Conservation (phyloP, 208 protist genomes). For the Trypanosoma congolense region DNA sequence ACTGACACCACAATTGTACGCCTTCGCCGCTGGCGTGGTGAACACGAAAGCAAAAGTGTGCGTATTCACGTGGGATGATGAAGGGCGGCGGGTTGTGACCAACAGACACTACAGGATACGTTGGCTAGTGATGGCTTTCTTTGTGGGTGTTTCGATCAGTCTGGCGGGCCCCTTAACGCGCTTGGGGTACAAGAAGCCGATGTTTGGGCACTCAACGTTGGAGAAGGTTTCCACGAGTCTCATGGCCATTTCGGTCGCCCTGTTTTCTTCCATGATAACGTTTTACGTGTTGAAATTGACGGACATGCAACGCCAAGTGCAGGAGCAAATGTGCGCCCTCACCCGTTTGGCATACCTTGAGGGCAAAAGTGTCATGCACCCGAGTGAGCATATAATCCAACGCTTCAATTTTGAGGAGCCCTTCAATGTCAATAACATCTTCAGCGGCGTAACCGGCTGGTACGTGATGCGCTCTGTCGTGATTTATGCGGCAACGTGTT, state of each 20-base stretch:
- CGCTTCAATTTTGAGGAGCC: constrained; percentile 57
- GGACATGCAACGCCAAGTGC: constrained; percentile 77
- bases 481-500: constrained; percentile 59
- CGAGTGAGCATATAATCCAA: constrained; percentile 35
- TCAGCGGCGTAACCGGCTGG: constrained; percentile 70
- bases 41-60: constrained; percentile 59
- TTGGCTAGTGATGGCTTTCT: constrained; percentile 39
- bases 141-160: constrained; percentile 48
- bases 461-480: constrained; percentile 68
- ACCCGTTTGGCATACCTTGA: constrained; percentile 66
- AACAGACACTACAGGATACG: constrained; percentile 66
- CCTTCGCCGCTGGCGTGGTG: constrained; percentile 62
- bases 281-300: constrained; percentile 69
- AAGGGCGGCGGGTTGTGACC: constrained; percentile 56
- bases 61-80: constrained; percentile 75
- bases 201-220: constrained; percentile 37
- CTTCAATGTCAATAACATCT: constrained; percentile 44
- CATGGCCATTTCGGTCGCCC: constrained; percentile 44
- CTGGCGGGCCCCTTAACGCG: constrained; percentile 55
- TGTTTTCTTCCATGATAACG: constrained; percentile 42
- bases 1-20: constrained; percentile 54
- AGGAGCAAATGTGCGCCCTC: constrained; percentile 59
- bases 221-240: constrained; percentile 38
- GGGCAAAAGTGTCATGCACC: constrained; percentile 51
- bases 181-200: constrained; percentile 32